Percentiles rank a stretch among this genome's conserved stretches.
phyloP scores from a whole-genome alignment of 2,329 filamentous ascomycete species.

The Aspergillus sp. region DNA sequence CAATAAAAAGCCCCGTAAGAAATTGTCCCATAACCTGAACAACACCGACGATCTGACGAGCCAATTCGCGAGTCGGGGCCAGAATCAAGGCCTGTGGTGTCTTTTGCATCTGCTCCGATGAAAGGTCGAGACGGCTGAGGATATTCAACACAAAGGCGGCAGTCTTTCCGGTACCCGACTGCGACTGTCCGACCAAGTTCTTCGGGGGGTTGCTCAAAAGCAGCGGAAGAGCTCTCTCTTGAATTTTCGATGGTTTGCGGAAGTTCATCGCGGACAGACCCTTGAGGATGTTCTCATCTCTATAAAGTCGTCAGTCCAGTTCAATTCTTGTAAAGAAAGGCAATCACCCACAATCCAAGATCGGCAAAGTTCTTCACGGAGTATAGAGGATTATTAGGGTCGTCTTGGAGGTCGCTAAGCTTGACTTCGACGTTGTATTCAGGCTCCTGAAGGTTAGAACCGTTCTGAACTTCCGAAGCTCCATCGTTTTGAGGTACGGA shows the following conservation, averaged over 20 bases:
- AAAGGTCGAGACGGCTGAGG: constrained; percentile 75
- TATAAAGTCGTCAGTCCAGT: constrained; percentile 16
- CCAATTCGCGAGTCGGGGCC: constrained; percentile 88
- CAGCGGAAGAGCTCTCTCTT: constrained; percentile 86
- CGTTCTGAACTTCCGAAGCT: constrained; percentile 31
- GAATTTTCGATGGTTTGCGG: constrained; percentile 93
- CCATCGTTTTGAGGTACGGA: constrained; percentile 27
- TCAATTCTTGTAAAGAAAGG: not conserved
- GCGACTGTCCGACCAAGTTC: constrained; percentile 98
- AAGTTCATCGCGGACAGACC: constrained; percentile 79
- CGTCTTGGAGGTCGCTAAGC: constrained; percentile 78
- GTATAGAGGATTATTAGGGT: constrained; percentile 79
- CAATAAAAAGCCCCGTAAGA: constrained; percentile 66
- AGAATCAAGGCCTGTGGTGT: constrained; percentile 78
- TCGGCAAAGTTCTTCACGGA: constrained; percentile 80
- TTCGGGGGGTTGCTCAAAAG: constrained; percentile 78
- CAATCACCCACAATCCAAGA: constrained; percentile 64
- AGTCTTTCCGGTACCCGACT: constrained; percentile 97
- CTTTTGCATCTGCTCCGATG: constrained; percentile 47
- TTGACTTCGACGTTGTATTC: constrained; percentile 89
- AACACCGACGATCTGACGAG: constrained; percentile 86
- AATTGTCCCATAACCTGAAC: constrained; percentile 78
- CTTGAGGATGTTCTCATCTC: constrained; percentile 61
- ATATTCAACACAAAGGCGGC: constrained; percentile 93
- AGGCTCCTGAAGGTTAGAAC: constrained; percentile 58